phyloP scores from a whole-genome alignment of 202 grass and related monocot genomes.

The Panicum hallii region DNA sequence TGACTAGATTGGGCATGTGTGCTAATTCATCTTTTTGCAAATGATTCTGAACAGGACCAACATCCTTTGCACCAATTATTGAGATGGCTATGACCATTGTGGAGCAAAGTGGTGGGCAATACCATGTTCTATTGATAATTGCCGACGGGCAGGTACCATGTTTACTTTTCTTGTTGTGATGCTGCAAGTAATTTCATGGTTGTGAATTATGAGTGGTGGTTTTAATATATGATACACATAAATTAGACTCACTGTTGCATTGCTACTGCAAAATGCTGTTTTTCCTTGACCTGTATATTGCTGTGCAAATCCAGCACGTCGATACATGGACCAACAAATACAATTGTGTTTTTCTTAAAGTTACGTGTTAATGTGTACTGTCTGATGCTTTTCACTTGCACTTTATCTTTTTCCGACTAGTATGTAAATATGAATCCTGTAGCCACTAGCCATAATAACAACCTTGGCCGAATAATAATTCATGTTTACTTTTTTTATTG shows the following conservation, averaged over 20 bases:
- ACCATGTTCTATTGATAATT: conserved; percentile 97
- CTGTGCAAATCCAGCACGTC: neutral
- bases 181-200: conserved; percentile 8
- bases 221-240: neutral
- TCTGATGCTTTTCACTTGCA: conserved; percentile 14
- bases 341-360: neutral
- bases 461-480: conserved; percentile 21
- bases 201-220: conserved; percentile 18
- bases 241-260: neutral
- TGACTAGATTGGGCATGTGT: conserved; percentile 1
- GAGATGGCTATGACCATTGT: conserved; percentile 99
- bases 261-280: neutral
- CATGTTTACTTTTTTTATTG: neutral
- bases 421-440: neutral
- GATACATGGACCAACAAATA: conserved; percentile 4
- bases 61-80: conserved; percentile 96
- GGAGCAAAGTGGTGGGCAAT: conserved; percentile 92
- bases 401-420: neutral
- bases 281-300: conserved; percentile 10
- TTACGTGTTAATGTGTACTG: neutral
- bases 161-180: conserved; percentile 31
- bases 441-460: neutral
- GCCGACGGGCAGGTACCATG: conserved; percentile 90
- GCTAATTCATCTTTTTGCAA: conserved; percentile 8
- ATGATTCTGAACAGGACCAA: conserved; percentile 67